Conservation (phyloP, 2,329 filamentous ascomycete species). For the Corinectria fuckeliana region DNA sequence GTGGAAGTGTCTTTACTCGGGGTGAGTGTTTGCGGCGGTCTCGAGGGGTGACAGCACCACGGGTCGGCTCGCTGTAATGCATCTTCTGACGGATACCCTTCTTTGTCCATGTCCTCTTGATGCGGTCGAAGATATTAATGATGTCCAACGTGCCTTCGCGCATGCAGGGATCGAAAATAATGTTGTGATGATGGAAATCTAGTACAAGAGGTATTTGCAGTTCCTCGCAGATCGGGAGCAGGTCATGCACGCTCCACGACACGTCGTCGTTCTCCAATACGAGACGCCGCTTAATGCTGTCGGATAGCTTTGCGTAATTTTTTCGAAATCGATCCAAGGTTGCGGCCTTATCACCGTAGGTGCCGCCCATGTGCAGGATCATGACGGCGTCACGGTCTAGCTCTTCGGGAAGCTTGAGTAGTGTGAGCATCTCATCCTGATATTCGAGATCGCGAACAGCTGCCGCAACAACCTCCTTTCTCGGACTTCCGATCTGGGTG, state of each 20-base stretch:
- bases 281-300: constrained; percentile 77
- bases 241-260: constrained; percentile 87
- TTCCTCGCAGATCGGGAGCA: constrained; percentile 89
- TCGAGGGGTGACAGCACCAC: constrained; percentile 71
- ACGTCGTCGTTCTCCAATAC: constrained; percentile 97
- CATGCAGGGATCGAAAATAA: constrained; percentile 77
- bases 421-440: constrained; percentile 81
- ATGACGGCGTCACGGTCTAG: constrained; percentile 87
- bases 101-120: constrained; percentile 80
- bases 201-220: constrained; percentile 92
- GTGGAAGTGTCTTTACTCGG: constrained; percentile 79
- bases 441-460: constrained; percentile 85
- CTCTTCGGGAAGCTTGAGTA: constrained; percentile 79
- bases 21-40: constrained; percentile 87
- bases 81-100: constrained; percentile 93
- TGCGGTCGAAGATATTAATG: constrained; percentile 73
- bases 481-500: constrained; percentile 87
- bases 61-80: constrained; percentile 85
- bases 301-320: constrained; percentile 72
- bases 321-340: constrained; percentile 79
- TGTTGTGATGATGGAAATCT: constrained; percentile 96
- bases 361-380: constrained; percentile 92
- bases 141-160: constrained; percentile 89
- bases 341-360: constrained; percentile 84
- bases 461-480: constrained; percentile 75